Evolutionary conservation across 768 basidiomycete genomes (phyloP), one percentile per base, ranked within the genome.

Genomic region (Leccinum pellstonianum): DNA sequence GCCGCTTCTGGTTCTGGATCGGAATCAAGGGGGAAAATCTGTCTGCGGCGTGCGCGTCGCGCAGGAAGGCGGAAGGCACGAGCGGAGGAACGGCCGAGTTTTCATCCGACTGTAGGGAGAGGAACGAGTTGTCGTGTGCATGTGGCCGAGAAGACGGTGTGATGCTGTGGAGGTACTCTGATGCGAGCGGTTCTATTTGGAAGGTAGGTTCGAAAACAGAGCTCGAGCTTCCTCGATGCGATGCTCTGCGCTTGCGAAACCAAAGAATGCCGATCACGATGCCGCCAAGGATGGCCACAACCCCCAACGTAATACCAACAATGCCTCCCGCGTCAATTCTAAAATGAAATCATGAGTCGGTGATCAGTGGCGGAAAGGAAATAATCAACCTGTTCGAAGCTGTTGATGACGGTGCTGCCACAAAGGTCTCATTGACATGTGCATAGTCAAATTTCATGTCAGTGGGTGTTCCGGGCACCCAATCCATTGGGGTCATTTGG

Each of bases 261-360:
- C 33, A 64, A 25, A 56, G 25, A 19, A 62, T 4, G 25, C 59
- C 58, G 10, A 62, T 23, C 27, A 59, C 54, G 5, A 56, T 3
- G 12, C 48, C 21, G 1, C 9, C 52, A 5, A 63, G 6, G 3
- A 57, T 15, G 14, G 52, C 31, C 5, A 55, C 4, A 10, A 64
- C 64, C 12, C 60, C 69, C 29, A 69, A 14, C 12, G 58, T n/a
- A 8, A 58, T 63, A 5, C 62, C 27, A 6, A 60, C 38, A 12
- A 21, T 56, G 11, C 60, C 63, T 2, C 64, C 3, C 47, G 59
- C 46, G 52, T 55, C 23, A 17, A 41, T 17, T 27, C 69, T 71
- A 19, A 35, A 60, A 4, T 7, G 5, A 48, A 46, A 11, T 5
- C 3, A 25, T 69, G 50, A 68, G 57, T 59, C 4, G n/a, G 27